Conservation (phyloP, 176 grass and related monocot genomes). For the Themeda triandra region DNA sequence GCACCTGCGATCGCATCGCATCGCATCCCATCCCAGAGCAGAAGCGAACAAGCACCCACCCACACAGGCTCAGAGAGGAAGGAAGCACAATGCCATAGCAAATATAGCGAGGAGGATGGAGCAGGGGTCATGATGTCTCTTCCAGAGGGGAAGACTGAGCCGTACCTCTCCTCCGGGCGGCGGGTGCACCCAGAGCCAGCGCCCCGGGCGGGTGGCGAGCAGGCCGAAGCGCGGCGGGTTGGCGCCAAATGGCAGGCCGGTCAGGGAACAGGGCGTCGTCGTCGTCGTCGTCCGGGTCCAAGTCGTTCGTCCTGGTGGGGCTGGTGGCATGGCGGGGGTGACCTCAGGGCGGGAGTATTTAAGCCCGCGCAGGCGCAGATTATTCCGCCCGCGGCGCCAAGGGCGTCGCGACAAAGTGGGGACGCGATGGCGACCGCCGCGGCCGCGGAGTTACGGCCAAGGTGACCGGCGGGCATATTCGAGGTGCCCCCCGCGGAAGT, state of each 20-base stretch:
- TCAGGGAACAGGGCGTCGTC: neutral
- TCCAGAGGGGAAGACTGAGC: neutral
- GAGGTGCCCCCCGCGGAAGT: neutral
- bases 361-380: conserved; percentile 17
- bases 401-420: conserved; percentile 28
- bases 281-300: conserved; percentile 5
- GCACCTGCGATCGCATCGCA: neutral
- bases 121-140: neutral
- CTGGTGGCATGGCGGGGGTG: conserved; percentile 29
- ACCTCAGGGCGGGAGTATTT: conserved; percentile 26
- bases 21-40: neutral
- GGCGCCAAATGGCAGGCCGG: conserved; percentile 41
- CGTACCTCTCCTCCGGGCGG: neutral
- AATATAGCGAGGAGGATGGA: neutral
- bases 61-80: neutral
- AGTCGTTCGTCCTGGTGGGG: neutral
- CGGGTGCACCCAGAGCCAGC: neutral
- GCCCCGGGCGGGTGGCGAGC: neutral
- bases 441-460: conserved; percentile 10
- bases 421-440: conserved; percentile 24
- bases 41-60: neutral
- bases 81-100: conserved; percentile 10
- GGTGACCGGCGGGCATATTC: conserved; percentile 44
- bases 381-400: conserved; percentile 24
- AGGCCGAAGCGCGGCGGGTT: neutral